Evolutionary conservation across 2,329 filamentous ascomycete species (phyloP).

Genomic region (Hyphodiscus sp.): DNA sequence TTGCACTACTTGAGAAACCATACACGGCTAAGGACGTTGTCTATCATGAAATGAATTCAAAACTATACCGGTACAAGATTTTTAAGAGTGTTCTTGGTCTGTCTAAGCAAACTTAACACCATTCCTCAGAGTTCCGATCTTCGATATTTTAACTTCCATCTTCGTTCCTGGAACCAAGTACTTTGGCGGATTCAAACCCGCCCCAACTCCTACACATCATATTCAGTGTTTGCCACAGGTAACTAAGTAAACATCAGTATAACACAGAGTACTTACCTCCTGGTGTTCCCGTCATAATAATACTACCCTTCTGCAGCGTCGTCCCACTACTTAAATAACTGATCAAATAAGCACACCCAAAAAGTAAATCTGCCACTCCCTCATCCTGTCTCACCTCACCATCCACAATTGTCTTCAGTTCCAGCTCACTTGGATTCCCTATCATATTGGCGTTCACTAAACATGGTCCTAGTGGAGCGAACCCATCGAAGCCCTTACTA

Average conservation of each 20-base stretch:
- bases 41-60: too few species aligned
- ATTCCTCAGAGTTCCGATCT: conserved; percentile 17
- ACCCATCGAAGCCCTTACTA: conserved; percentile 40
- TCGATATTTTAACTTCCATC: conserved; percentile 15
- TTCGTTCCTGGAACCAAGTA: conserved; percentile 13
- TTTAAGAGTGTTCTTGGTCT: too few species aligned
- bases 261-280: conserved; percentile 28
- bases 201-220: conserved; percentile 36
- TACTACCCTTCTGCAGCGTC: conserved; percentile 43
- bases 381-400: conserved; percentile 38
- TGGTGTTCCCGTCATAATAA: conserved; percentile 45
- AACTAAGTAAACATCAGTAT: conserved; percentile 9
- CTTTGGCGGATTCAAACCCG: conserved; percentile 33
- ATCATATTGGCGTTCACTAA: conserved; percentile 29
- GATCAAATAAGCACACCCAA: conserved; percentile 39
- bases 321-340: conserved; percentile 40
- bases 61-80: too few species aligned
- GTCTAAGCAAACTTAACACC: conserved; percentile 4
- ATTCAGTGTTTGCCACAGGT: too few species aligned
- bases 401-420: conserved; percentile 36
- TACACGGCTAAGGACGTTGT: too few species aligned
- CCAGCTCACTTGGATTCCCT: conserved; percentile 8
- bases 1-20: too few species aligned
- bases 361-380: conserved; percentile 40
- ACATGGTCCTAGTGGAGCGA: conserved; percentile 37